These are phyloP conservation scores for Xylaria sp. DNA, from an alignment of 2,329 filamentous ascomycete genomes.

Conservation along the genomic window DNA sequence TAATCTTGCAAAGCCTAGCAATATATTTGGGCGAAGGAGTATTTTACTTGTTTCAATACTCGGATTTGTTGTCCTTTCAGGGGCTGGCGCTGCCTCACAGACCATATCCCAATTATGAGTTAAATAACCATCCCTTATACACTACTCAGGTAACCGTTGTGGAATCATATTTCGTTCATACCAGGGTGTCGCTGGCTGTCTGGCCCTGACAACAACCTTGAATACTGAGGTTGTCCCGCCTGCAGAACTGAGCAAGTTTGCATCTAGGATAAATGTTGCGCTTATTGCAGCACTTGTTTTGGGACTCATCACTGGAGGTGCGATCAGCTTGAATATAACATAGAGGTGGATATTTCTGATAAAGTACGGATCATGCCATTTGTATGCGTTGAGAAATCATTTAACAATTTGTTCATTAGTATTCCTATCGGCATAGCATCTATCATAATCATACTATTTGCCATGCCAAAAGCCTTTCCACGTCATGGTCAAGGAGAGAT, in stretches of 20 bases:
- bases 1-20: neutral
- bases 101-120: neutral
- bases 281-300: neutral
- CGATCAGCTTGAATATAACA: neutral
- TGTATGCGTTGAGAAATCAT: too few species aligned
- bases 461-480: neutral
- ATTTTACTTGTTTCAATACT: neutral
- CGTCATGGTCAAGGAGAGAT: neutral
- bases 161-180: neutral
- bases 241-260: neutral
- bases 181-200: neutral
- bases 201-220: neutral
- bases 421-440: too few species aligned
- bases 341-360: neutral
- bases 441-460: neutral
- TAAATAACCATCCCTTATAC: neutral
- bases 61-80: neutral
- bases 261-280: neutral
- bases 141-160: too few species aligned
- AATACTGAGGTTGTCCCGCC: neutral
- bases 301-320: neutral
- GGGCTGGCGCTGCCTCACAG: neutral
- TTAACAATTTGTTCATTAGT: too few species aligned
- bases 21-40: neutral
- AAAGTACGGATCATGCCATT: neutral